Conservation (phyloP, 768 basidiomycete genomes). For the Solioccasus polychromus region DNA sequence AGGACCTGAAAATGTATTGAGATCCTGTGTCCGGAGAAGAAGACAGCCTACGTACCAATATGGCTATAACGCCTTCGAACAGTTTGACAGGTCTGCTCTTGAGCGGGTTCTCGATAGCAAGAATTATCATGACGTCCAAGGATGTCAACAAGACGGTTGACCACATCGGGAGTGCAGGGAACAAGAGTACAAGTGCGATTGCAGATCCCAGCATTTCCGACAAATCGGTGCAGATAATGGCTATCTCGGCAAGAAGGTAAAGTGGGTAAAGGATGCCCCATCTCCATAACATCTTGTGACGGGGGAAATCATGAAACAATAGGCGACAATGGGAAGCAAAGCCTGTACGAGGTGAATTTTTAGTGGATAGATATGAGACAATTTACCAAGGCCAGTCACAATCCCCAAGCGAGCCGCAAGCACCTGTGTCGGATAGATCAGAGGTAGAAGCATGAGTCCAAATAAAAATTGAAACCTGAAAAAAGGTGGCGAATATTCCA, state of each 20-base stretch:
- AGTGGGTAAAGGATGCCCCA: conserved; percentile 64
- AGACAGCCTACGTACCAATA: conserved; percentile 43
- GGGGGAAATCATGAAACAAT: conserved; percentile 61
- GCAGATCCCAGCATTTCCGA: conserved; percentile 82
- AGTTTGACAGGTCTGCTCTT: conserved; percentile 60
- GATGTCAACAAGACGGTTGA: conserved; percentile 68
- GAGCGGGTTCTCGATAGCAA: conserved; percentile 69
- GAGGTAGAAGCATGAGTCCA: background rate
- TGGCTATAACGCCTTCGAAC: conserved; percentile 66
- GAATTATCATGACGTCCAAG: conserved; percentile 65
- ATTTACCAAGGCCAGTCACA: conserved; percentile 74
- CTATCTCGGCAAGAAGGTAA: conserved; percentile 62
- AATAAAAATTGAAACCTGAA: conserved; percentile 50
- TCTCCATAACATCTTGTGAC: conserved; percentile 53
- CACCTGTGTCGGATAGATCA: conserved; percentile 44
- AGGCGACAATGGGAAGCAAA: conserved; percentile 64
- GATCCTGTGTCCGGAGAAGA: background rate
- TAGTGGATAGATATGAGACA: background rate
- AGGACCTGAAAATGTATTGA: conserved; percentile 43
- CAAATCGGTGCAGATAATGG: conserved; percentile 75
- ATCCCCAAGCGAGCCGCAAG: conserved; percentile 79
- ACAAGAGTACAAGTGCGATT: conserved; percentile 74
- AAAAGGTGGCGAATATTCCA: conserved; percentile 76
- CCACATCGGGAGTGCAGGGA: conserved; percentile 67
- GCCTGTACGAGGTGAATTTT: conserved; percentile 37